Evolutionary conservation across 2,329 filamentous ascomycete genomes (phyloP), one percentile per base, ranked within the genome.

Genomic region (Claviceps purpurea): DNA sequence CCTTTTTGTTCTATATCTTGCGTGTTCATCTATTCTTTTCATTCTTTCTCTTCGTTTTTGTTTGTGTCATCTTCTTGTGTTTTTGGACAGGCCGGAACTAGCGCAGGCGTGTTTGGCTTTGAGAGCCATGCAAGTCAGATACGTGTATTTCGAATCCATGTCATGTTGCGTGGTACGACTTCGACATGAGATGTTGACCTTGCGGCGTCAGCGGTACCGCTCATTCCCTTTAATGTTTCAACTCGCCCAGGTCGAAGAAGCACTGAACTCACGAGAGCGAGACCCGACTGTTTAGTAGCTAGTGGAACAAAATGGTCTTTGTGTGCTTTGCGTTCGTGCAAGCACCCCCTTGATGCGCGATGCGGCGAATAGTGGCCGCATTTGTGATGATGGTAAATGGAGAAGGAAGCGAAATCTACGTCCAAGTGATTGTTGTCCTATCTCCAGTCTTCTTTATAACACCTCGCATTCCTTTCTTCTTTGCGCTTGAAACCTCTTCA

Each of bases 31-130:
- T 39, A 4, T 37, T 46, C 4, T 6, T 50, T 54, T 50, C 47
- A 34, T 46, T 20, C 26, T 6, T 6, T 50, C 46, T 56, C 53
- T 57, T 56, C 57, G 54, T 48, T 44, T 24, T 24, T 39, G 30
- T 34, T 43, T 49, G 53, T 51, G 54, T 56, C 52, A 40, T 26
- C 16, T 24, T 26, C n/a, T 24, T 18, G n/a, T 52, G 53, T 55
- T 51, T 51, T 56, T 53, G 50, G 55, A 55, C 55, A 54, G 51
- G 40, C 47, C 50, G 37, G 20, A 51, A 48, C 49, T 45, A 49
- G 55, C 53, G 56, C 52, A 56, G 49, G 54, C 47, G 51, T 20
- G 5, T 20, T 37, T 47, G 44, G 26, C 44, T 47, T 37, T 30
- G 20, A 20, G 43, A 45, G 43, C 26, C 14, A 47, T 47, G n/a